These are phyloP conservation scores for Solanum paucissectum DNA, from an alignment of 257 asterid genomes.

Conservation along the genomic window DNA sequence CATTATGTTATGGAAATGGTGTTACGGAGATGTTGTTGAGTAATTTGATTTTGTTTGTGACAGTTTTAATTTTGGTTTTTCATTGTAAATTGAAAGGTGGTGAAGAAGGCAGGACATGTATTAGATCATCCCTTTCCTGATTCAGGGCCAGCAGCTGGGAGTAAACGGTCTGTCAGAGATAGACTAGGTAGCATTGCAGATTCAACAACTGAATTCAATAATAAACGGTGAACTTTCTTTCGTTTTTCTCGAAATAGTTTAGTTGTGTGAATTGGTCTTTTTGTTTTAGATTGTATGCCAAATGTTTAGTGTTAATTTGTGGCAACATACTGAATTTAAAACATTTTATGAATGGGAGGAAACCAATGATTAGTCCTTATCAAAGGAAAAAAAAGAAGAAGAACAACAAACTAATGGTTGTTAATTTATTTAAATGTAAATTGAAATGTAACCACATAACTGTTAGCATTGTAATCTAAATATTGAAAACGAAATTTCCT, in stretches of 20 bases:
- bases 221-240: slow-evolving; percentile 46
- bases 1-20: neutral
- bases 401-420: neutral
- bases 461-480: neutral
- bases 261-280: neutral
- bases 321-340: neutral
- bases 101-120: slow-evolving; percentile 41
- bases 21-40: neutral
- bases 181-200: slow-evolving; percentile 69
- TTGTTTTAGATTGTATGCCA: neutral
- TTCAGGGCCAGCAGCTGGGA: slow-evolving; percentile 37
- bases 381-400: neutral
- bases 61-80: neutral
- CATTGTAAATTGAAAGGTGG: slow-evolving; percentile 39
- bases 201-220: slow-evolving; percentile 23
- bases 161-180: slow-evolving; percentile 65
- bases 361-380: neutral
- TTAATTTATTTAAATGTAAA: neutral
- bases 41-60: neutral
- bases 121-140: slow-evolving; percentile 19
- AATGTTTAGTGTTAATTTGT: neutral
- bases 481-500: neutral
- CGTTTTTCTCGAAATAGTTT: neutral
- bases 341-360: neutral
- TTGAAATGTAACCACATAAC: neutral